Evolutionary conservation across 2,329 filamentous ascomycete species (phyloP), one percentile per base, ranked within the genome.

Genomic region (Diaporthe amygdali): DNA sequence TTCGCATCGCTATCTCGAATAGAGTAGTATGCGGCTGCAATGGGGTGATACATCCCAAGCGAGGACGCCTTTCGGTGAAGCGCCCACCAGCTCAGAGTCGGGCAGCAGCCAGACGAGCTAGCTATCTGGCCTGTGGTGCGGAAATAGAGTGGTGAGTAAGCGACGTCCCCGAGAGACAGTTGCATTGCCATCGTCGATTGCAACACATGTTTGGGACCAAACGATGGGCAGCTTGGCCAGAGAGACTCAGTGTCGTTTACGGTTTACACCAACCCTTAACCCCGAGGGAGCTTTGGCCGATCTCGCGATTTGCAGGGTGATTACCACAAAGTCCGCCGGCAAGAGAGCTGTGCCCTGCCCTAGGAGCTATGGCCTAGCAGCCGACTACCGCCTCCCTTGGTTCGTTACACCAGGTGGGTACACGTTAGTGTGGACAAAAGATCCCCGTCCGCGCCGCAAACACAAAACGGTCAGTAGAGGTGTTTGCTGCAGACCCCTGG

Each of bases 121-220:
- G 41, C 52, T 27, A 10, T 12, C 7, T 22, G 52, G 32, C 22
- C 32, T 47, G 46, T 34, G 30, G 32, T 54, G 30, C 20, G 20
- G 39, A 59, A 30, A 59, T 68, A 68, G 52, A 49, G 66, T 68
- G 66, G 41, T 68, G 66, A 68, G 66, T 68, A 68, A 68, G 66
- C 52, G 52, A 68, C 25, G 52, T 49, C 32, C 51, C 66, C 27
- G 41, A 47, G 51, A 64, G 59, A 47, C 59, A 47, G 59, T 37
- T 49, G 59, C 41, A 30, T 64, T 44, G 17, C 41, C 30, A 17
- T 20, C 41, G n/a, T 39, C n/a, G 52, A 49, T 37, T 32, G 20
- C 30, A 52, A 46, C 47, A 39, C 47, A 22, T 32, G 34, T 25
- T 55, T 55, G 49, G 25, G 49, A 44, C 49, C 27, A 44, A 27